Percentiles rank a stretch among this genome's conserved stretches.
Conservation (phyloP, 345 rosid genomes). For the Citrus unshiu region DNA sequence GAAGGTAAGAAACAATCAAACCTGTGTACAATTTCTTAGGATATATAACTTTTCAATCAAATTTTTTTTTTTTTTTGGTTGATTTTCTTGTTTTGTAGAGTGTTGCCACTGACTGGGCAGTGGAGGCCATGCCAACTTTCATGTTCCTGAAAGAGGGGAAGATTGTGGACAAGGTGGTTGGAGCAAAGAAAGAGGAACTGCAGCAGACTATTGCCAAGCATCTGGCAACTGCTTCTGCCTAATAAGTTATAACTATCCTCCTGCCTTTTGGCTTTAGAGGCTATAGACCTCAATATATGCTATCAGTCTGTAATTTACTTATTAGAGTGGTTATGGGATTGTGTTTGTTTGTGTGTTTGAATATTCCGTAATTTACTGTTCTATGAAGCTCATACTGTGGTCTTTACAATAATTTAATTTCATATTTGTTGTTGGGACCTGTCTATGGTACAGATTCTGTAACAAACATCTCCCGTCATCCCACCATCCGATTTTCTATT, state of each 20-base stretch:
- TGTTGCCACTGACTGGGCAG: conserved; percentile 64
- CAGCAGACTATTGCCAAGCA: conserved; percentile 60
- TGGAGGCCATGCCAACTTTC: conserved; percentile 82
- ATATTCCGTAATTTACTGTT: neutral
- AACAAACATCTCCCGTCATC: too few relatives aligned
- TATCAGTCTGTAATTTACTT: neutral
- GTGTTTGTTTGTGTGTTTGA: too few relatives aligned
- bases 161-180: conserved; percentile 68
- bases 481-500: too few relatives aligned
- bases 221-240: conserved; percentile 40
- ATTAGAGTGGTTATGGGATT: neutral
- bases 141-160: conserved; percentile 70
- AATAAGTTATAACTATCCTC: neutral
- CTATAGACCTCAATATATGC: conserved; percentile 1
- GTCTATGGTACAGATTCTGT: too few relatives aligned
- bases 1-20: conserved; percentile 39
- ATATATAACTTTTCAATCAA: neutral
- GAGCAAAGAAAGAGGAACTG: conserved; percentile 76
- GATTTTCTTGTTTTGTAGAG: conserved; percentile 34
- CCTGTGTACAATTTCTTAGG: neutral
- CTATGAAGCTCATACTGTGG: neutral
- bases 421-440: too few relatives aligned
- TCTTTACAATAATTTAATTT: neutral
- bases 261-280: conserved; percentile 10
- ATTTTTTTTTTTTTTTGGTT: neutral